Evolutionary conservation across 331 rosid species (phyloP).

Genomic region (Acacia concinna): DNA sequence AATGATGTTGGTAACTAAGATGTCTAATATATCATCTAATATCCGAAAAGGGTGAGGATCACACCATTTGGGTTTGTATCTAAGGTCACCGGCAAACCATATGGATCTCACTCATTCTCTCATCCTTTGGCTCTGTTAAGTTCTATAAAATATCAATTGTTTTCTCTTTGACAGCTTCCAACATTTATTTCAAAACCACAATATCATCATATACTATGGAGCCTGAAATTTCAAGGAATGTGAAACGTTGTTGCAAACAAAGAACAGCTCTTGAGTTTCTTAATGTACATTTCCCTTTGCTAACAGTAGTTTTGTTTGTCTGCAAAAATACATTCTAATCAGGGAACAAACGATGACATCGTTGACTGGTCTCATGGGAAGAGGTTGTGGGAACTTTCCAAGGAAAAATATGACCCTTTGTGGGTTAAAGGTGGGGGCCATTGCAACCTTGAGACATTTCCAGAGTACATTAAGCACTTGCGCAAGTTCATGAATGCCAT

Average conservation of each 20-base stretch:
- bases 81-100: neutral
- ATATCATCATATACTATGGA: neutral
- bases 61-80: neutral
- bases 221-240: neutral
- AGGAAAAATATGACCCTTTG: constrained; percentile 74
- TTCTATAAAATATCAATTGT: neutral
- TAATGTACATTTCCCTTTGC: neutral
- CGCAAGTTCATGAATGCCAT: constrained; percentile 70
- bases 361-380: constrained; percentile 81
- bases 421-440: constrained; percentile 90
- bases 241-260: neutral
- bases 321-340: constrained; percentile 35
- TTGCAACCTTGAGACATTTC: constrained; percentile 77
- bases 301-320: neutral
- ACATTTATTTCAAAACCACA: neutral
- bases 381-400: constrained; percentile 79
- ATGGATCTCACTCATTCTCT: neutral
- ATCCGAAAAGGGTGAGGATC: neutral
- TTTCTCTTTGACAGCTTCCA: neutral
- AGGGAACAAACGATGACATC: constrained; percentile 78
- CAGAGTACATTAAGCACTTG: constrained; percentile 76
- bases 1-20: neutral
- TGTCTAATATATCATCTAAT: neutral
- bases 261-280: neutral
- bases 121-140: neutral